Percentiles rank a stretch among this genome's conserved stretches.
phyloP scores from a whole-genome alignment of 371 early-diverging fungal species.

The Circinella umbellata region DNA sequence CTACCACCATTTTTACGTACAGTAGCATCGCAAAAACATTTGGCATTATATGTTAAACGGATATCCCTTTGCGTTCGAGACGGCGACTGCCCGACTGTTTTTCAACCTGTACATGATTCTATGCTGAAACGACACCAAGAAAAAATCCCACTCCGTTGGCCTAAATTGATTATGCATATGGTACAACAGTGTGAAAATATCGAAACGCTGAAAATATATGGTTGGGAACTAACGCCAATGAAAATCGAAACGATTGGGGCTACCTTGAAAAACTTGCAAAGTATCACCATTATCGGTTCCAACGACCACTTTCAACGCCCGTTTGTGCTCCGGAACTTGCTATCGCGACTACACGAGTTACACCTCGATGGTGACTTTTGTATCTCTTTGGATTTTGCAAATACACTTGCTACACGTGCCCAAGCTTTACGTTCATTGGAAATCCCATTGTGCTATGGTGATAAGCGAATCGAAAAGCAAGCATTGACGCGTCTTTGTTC shows the following conservation, averaged over 20 bases:
- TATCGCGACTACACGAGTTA: slow-evolving; percentile 25
- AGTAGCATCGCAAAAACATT: slow-evolving; percentile 14
- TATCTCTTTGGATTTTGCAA: slow-evolving; percentile 20
- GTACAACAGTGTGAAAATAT: slow-evolving; percentile 39
- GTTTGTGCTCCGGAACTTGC: slow-evolving; percentile 18
- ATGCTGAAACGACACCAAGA: slow-evolving; percentile 13
- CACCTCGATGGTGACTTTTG: slow-evolving; percentile 35
- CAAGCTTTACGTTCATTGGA: neutral
- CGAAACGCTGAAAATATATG: slow-evolving; percentile 39
- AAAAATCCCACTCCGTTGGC: slow-evolving; percentile 21
- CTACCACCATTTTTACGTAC: slow-evolving; percentile 26
- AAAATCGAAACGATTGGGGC: slow-evolving; percentile 29
- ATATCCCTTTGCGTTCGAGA: slow-evolving; percentile 32
- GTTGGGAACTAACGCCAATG: slow-evolving; percentile 30
- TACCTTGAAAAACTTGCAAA: slow-evolving; percentile 12
- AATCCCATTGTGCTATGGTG: neutral
- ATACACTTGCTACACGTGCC: slow-evolving; percentile 24
- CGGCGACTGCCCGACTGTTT: slow-evolving; percentile 15
- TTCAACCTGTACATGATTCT: slow-evolving; percentile 28
- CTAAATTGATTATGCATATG: slow-evolving; percentile 21
- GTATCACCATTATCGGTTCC: slow-evolving; percentile 35
- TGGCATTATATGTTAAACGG: slow-evolving; percentile 34
- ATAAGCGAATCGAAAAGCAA: neutral
- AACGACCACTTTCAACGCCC: slow-evolving; percentile 11
- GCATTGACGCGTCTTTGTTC: slow-evolving; percentile 24